Base-by-base conservation (phyloP, 1,139 yeast species). In the Candida sanyaensis region DNA sequence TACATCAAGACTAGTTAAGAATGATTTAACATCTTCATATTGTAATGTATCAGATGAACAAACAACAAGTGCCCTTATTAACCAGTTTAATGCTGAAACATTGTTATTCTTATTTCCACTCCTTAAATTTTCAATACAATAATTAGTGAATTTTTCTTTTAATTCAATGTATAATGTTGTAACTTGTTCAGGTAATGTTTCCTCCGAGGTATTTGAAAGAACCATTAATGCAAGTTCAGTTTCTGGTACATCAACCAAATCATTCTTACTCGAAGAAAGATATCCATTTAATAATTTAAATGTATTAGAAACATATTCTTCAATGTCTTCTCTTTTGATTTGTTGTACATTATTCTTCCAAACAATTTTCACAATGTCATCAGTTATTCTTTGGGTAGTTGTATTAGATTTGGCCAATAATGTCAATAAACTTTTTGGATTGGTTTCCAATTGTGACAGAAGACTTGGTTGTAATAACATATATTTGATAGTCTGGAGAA, bases 391-490 rank as follows among this genome's bases (percentile, higher is more conserved):
- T 44, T 49, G 50, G 1, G 63, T 53, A 1, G 58, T 55, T 2
- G 55, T 47, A 10, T 50, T 47, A 0, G 60, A 52, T 0, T 55
- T n/a, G 6, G 55, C 54, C 12, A 72, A 48, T 43, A 73, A 37
- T 11, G 53, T 44, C 6, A 64, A 37, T 1, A 73, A 50, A 0
- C 52, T 49, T 0, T 59, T 46, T 38, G 75, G 57, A 32, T 81
- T 70, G 0, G 69, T 64, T 58, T 84, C 89, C 13, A 83, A 52
- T 0, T 55, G 54, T 0, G 88, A 77, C 53, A 68, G 81, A 55
- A 70, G 77, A 0, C 87, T 75, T 5, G 87, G 85, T 7, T 72
- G 67, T 2, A 55, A 50, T 13, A 83, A 57, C 23, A 83, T 55
- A 48, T 77, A 75, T 4, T 55, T 38, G 10, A 80, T 55, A 4